Evolutionary conservation across 108 stramenopile genomes (phyloP), one percentile per base, ranked within the genome.

Genomic region (Skeletonema marinoi): DNA sequence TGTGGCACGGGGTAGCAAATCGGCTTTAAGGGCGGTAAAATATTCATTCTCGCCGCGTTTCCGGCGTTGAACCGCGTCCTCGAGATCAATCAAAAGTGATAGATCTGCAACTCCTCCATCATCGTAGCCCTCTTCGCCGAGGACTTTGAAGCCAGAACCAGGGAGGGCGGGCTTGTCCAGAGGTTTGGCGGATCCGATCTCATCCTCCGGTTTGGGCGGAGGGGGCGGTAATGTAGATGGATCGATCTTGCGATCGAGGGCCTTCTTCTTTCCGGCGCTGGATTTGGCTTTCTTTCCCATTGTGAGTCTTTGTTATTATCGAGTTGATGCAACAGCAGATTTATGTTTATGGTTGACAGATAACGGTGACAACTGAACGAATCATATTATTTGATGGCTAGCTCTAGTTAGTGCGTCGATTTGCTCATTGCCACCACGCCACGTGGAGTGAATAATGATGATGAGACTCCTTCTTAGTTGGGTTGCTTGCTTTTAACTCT

Each of bases 51-150:
- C 93, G 33, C 95, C 95, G 33, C 93, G 92, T 59, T 88, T 87
- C 68, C 95, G 92, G 60, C 93, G 80, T 58, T 89, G 87, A 35
- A 92, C 93, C 60, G 80, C 86, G 72, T 96, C 95, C 48, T 94
- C 92, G 63, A 96, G 80, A 78, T 96, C 95, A 80, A 96, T 92
- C 19, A 94, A 83, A 5, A 96, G 88, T 2, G 90, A 89, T 30
- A 96, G 87, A 85, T 96, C 95, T 81, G 89, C 93, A 13, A 96
- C 95, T 71, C 95, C 95, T 12, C 93, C 95, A 71, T 96, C 95
- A 63, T 94, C 93, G 78, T 88, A 94, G 50, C 95, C 93, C 2
- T 91, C 89, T 31, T 73, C 82, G 64, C 89, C 92, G 50, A 96
- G 85, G 29, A 91, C 91, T 68, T 94, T 96, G 86, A 90, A 93